Base-by-base conservation (phyloP, 805 yeast species). In the Torulaspora maleeae region DNA sequence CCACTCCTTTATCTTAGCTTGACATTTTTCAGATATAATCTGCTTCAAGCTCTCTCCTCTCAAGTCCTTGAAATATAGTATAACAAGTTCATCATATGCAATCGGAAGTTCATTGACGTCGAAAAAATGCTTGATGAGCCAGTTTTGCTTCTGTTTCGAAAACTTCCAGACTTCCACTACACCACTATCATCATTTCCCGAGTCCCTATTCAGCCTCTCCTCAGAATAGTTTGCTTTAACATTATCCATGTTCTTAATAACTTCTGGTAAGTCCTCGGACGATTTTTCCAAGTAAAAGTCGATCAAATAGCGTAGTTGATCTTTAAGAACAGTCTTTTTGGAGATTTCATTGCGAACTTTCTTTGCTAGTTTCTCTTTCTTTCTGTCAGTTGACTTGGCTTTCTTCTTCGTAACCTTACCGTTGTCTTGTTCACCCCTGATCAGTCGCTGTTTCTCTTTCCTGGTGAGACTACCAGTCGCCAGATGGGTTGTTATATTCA, bases 71-170 rank as follows among this genome's bases (percentile, higher is more conserved):
- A 64, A 64, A 44, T 66, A 66, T n/a, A 52, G 43, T 25, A 58
- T 49, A 16, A 66, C 34, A 28, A 66, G 45, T 10, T 47, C 52
- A 44, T 66, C 54, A 36, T 59, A 64, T 28, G 50, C 57, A 5
- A 40, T 30, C 20, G 68, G 68, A 9, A 66, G 51, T 29, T 55
- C 61, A 5, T 55, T 59, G 3, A 47, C 32, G 24, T 51, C 52
- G 20, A 62, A 56, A 43, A 62, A 51, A 47, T 66, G 63, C 34
- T 64, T 66, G 22, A 64, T 45, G 24, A 66, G 45, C 70, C 70
- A 66, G 34, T 60, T 63, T 38, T 66, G 70, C 30, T 66, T 66
- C 32, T 62, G 67, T 39, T 66, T 66, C 27, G 67, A 61, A 38
- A 64, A 66, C 40, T 66, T 66, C 70, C 70, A 66, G 16, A 63